These are phyloP conservation scores for Phascolomyces articulosus DNA, from an alignment of 371 early-diverging fungal genomes.

Conservation along the genomic window DNA sequence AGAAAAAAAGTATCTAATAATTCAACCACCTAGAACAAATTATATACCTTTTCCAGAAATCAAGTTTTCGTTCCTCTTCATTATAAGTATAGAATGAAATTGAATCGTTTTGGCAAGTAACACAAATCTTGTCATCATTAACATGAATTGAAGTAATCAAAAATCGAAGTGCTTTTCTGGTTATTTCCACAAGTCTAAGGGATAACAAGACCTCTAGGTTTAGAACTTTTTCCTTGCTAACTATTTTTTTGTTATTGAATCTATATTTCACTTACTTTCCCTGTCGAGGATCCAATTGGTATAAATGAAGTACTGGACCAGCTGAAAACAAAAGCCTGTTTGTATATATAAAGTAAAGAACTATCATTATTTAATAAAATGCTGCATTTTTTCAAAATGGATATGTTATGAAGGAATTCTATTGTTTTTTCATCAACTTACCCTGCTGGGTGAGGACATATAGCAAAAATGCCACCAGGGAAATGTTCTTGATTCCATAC, in stretches of 20 bases:
- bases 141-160: constrained; percentile 41
- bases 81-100: constrained; percentile 37
- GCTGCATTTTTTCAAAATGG: no score
- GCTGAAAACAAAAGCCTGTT: constrained; percentile 40
- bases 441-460: constrained; percentile 48
- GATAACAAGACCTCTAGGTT: no score
- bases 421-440: no score
- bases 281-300: constrained; percentile 28
- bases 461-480: constrained; percentile 40
- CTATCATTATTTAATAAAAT: no score
- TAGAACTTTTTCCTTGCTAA: no score
- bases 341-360: neutral
- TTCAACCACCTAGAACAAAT: no score
- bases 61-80: constrained; percentile 16
- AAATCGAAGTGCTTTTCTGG: constrained; percentile 28
- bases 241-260: neutral
- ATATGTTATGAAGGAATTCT: no score
- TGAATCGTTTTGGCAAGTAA: constrained; percentile 38
- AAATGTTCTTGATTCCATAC: constrained; percentile 37
- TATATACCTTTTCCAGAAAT: constrained; percentile 39
- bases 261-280: constrained; percentile 26
- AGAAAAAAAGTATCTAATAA: no score
- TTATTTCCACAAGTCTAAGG: constrained; percentile 30
- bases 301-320: constrained; percentile 31
- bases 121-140: constrained; percentile 31